Percentiles rank a stretch among this genome's conserved stretches.
These are phyloP conservation scores for Fusarium torulosum DNA, from an alignment of 2,329 filamentous ascomycete species.

Conservation along the genomic window DNA sequence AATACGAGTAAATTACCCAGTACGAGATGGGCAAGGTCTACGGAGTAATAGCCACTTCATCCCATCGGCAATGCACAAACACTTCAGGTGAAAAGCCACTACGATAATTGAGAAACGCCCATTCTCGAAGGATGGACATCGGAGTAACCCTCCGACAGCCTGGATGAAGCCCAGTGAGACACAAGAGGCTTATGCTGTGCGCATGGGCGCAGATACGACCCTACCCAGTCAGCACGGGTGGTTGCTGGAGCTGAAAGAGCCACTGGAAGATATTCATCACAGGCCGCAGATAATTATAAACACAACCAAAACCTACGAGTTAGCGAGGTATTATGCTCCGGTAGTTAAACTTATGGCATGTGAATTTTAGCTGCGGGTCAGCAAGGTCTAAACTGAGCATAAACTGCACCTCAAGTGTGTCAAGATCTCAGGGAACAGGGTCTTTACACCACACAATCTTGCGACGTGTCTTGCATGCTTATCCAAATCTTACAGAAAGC, in stretches of 20 bases:
- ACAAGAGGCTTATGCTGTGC: conserved; percentile 7
- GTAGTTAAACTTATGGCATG: conserved; percentile 29
- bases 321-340: not conserved
- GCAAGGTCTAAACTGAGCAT: not conserved
- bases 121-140: conserved; percentile 8
- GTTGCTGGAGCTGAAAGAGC: conserved; percentile 14
- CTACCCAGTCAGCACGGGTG: conserved; percentile 4
- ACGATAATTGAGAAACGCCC: conserved; percentile 13
- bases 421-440: not conserved
- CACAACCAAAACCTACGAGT: not conserved
- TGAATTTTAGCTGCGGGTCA: conserved; percentile 24
- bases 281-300: not conserved
- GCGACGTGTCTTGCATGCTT: conserved; percentile 19
- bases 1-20: conserved; percentile 8
- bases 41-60: not conserved
- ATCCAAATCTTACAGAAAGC: conserved; percentile 6
- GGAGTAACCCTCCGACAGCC: conserved; percentile 22
- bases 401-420: not conserved
- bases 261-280: not conserved
- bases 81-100: not conserved
- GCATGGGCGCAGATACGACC: conserved; percentile 11
- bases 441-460: not conserved
- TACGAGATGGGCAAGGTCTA: not conserved
- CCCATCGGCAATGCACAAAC: not conserved
- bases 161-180: conserved; percentile 6